Conservation (phyloP, 768 basidiomycete species). For the Termitomyces sp. region DNA sequence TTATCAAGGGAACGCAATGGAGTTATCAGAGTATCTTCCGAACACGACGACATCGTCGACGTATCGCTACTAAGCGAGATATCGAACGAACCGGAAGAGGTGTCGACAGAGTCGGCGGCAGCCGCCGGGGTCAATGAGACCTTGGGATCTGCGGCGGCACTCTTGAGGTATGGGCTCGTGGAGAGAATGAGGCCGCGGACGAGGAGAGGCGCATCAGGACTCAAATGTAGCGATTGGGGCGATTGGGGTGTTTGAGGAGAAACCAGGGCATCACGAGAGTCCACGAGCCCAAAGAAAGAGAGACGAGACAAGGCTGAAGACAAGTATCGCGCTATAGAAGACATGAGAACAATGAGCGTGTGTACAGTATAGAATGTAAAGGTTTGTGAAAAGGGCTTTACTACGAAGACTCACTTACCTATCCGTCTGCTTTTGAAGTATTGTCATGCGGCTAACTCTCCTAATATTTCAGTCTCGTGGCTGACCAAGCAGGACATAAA, state of each 20-base stretch:
- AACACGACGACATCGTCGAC: conserved; percentile 7
- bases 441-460: neutral
- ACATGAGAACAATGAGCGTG: conserved; percentile 10
- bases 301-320: conserved; percentile 2
- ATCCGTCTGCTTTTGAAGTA: neutral
- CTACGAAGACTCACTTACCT: neutral
- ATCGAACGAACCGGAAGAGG: neutral
- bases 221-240: neutral
- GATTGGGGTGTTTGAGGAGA: neutral
- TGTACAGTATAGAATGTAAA: conserved; percentile 8
- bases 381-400: neutral
- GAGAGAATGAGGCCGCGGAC: conserved; percentile 2
- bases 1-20: neutral
- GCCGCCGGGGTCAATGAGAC: neutral
- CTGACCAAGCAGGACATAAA: neutral
- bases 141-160: neutral
- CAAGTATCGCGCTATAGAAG: conserved; percentile 5
- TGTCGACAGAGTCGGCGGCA: neutral
- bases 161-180: conserved; percentile 8
- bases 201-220: neutral
- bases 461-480: neutral
- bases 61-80: conserved; percentile 10
- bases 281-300: neutral
- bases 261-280: neutral
- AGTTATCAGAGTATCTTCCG: conserved; percentile 1